phyloP scores from a whole-genome alignment of 208 protist genomes.

The Crithidia acanthocephali region DNA sequence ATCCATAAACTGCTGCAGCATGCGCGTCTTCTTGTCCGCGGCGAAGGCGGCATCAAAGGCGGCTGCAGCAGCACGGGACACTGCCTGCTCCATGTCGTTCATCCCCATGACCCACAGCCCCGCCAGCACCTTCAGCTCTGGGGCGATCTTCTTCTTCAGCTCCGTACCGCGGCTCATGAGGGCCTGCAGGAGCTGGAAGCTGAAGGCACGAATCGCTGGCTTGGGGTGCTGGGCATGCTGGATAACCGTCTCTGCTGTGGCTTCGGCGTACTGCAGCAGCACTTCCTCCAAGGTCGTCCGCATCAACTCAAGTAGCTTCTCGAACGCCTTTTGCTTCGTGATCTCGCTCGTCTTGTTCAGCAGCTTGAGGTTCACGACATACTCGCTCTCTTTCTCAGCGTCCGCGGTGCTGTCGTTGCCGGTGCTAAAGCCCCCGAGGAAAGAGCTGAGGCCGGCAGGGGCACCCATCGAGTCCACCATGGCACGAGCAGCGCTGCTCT shows the following conservation, averaged over 20 bases:
- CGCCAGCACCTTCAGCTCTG: slow-evolving; percentile 54
- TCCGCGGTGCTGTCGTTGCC: slow-evolving; percentile 26
- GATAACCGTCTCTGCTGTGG: slow-evolving; percentile 62
- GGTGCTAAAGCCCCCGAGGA: slow-evolving; percentile 66
- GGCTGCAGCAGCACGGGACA: slow-evolving; percentile 50
- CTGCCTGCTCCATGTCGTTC: slow-evolving; percentile 76
- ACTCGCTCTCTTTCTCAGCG: slow-evolving; percentile 46
- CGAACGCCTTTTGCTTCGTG: slow-evolving; percentile 86
- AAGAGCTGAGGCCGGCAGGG: slow-evolving; percentile 65
- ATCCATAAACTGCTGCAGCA: slow-evolving; percentile 71
- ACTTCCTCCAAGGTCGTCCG: slow-evolving; percentile 32
- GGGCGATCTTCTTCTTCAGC: slow-evolving; percentile 49
- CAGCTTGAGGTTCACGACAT: slow-evolving; percentile 67
- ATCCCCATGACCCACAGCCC: slow-evolving; percentile 81
- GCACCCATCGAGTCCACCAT: slow-evolving; percentile 50
- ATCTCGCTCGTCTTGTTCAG: slow-evolving; percentile 84
- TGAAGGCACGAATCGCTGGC: slow-evolving; percentile 53
- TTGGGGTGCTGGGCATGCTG: slow-evolving; percentile 72
- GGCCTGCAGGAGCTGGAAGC: slow-evolving; percentile 59
- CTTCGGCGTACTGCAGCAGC: slow-evolving; percentile 53
- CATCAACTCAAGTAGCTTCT: slow-evolving; percentile 45
- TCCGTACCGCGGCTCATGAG: slow-evolving; percentile 45
- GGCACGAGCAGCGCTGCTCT: slow-evolving; percentile 66
- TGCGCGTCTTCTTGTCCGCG: slow-evolving; percentile 54
- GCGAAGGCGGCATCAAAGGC: slow-evolving; percentile 74